phyloP scores from a whole-genome alignment of 1,284 basidiomycete genomes.

The Pterulicium gracile region DNA sequence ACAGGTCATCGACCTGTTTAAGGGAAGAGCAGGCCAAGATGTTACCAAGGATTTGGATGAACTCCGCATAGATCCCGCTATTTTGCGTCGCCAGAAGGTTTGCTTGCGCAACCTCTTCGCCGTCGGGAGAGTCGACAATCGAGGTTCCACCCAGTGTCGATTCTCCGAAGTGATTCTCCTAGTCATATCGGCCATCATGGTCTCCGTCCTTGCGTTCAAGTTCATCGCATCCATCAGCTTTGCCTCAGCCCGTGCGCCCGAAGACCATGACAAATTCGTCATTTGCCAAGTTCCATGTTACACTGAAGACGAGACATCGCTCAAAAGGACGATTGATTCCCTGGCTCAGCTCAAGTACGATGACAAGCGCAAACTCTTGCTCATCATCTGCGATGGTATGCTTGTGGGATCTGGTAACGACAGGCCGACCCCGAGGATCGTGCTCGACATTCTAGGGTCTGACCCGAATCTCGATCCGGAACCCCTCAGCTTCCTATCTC shows the following conservation, averaged over 20 bases:
- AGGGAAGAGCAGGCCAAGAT: conserved; percentile 72
- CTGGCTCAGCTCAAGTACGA: conserved; percentile 93
- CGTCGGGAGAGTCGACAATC: conserved; percentile 86
- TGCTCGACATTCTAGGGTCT: conserved; percentile 92
- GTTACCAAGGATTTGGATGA: conserved; percentile 71
- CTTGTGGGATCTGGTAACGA: conserved; percentile 96
- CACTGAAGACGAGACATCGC: conserved; percentile 86
- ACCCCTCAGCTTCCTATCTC: conserved; percentile 85
- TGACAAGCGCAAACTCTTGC: conserved; percentile 92
- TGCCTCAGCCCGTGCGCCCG: conserved; percentile 72
- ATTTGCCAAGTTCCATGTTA: conserved; percentile 99
- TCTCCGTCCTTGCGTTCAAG: conserved; percentile 95
- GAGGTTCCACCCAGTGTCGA: conserved; percentile 83
- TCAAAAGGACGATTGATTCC: conserved; percentile 89
- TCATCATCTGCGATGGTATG: conserved; percentile 97
- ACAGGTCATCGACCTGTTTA: conserved; percentile 74
- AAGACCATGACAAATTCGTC: conserved; percentile 97
- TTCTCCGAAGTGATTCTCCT: conserved; percentile 92
- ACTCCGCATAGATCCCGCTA: conserved; percentile 54
- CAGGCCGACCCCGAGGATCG: conserved; percentile 85
- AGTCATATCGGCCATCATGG: conserved; percentile 86
- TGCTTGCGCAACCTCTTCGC: conserved; percentile 92
- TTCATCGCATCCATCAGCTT: conserved; percentile 94
- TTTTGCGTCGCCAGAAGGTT: conserved; percentile 71
- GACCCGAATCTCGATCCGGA: conserved; percentile 92